Evolutionary conservation across 306 rosid genomes (phyloP), one percentile per base, ranked within the genome.

Genomic region (Cucurbita moschata): DNA sequence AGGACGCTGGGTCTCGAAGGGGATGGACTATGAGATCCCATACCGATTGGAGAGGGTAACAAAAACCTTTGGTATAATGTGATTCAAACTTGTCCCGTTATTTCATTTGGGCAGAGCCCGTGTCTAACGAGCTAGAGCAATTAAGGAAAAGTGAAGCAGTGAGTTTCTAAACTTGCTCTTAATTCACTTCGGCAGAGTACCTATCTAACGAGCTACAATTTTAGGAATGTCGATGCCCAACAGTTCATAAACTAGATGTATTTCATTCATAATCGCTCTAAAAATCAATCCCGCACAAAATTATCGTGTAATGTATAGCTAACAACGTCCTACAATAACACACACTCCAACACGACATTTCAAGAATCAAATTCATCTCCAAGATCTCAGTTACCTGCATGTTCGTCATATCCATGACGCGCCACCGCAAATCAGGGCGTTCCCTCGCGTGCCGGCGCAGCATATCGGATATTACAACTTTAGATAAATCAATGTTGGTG

Each of bases 371-470:
- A 12, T 10, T 21, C 12, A 71, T 30, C 35, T 30, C 35, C 35
- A 30, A 30, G 43, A 30, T 68, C 55, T 14, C 8, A 11, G 38
- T 26, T 49, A 86, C 96, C 95, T 89, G 95, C 97, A 94, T 87
- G 75, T 39, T 71, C 37, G 98, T 94, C 84, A 94, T 89, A 82
- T 94, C 96, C 98, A 94, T 94, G 66, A 94, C 81, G 61, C 98
- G 97, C 98, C 98, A 94, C 10, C 88, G 93, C 98, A 94, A 89
- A 23, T 71, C 80, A 4, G 98, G 96, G 8, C 98, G 88, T n/a
- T 55, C 75, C 3, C 98, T 91, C 15, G 87, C 87, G 66, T 94
- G 90, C 69, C 96, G 94, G 68, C 98, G 98, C 86, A 94, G 78
- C 97, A 89, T 90, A 38, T 87, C 92, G 73, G 89, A 84, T 57